A percentile compares a stretch with the other conserved stretches of the same genome.
Conservation (phyloP, 2,329 filamentous ascomycete genomes). For the Talaromyces amestolkiae region DNA sequence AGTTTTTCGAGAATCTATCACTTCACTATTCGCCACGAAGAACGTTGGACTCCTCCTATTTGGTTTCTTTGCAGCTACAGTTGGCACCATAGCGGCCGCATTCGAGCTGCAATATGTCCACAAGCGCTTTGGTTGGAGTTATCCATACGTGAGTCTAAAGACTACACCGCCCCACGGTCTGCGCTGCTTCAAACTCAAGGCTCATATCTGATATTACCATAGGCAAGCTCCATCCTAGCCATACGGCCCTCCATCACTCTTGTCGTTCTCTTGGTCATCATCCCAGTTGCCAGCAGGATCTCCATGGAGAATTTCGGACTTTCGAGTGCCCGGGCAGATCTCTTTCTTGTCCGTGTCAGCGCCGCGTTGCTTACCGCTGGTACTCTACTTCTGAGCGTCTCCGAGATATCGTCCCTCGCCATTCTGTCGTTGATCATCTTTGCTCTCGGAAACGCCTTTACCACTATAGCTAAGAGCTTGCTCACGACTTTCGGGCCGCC, state of each 20-base stretch:
- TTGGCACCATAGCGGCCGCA: conserved; percentile 8
- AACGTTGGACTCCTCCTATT: conserved; percentile 7
- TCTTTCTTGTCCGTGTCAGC: conserved; percentile 12
- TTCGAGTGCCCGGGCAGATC: conserved; percentile 9
- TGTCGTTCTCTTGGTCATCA: conserved; percentile 11
- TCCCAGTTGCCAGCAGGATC: conserved; percentile 12
- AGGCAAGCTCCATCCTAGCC: conserved; percentile 11
- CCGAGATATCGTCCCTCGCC: conserved; percentile 14
- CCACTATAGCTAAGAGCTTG: conserved; percentile 15
- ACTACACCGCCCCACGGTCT: neutral
- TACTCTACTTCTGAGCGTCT: conserved; percentile 14
- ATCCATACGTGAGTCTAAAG: conserved; percentile 3
- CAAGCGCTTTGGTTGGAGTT: conserved; percentile 16
- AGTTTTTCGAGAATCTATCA: conserved; percentile 10
- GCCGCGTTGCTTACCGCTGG: conserved; percentile 13
- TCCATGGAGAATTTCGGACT: conserved; percentile 4
- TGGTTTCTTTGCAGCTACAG: conserved; percentile 15
- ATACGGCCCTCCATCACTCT: conserved; percentile 15
- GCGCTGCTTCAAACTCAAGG: conserved; percentile 9
- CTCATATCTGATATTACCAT: conserved; percentile 4
- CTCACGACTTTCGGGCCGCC: conserved; percentile 14
- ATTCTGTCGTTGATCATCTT: conserved; percentile 15
- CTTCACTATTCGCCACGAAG: conserved; percentile 9
- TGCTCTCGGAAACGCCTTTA: conserved; percentile 13
- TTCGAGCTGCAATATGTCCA: conserved; percentile 14